Conservation (phyloP, 352 stramenopile species). For the Stramenopiles sp. region DNA sequence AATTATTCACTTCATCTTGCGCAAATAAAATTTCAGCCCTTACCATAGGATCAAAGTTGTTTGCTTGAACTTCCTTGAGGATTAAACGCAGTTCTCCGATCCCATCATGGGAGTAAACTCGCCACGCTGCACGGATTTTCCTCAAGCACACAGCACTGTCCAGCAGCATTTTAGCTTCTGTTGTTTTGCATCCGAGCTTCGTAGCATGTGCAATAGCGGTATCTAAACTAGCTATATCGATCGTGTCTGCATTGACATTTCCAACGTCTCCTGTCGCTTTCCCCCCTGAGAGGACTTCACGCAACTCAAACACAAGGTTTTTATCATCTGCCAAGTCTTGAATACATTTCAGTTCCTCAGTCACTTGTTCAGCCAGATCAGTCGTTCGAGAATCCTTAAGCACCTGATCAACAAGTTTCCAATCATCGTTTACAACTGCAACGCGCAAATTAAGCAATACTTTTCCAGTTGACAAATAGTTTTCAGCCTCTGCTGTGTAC, state of each 20-base stretch:
- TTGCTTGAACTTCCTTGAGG: not conserved
- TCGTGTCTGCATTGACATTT: not conserved
- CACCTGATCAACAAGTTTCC: not conserved
- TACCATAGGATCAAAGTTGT: not conserved
- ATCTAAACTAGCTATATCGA: slow-evolving; percentile 6
- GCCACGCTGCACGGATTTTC: not conserved
- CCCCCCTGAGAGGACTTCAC: not conserved
- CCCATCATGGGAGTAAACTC: not conserved
- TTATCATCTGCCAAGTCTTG: slow-evolving; percentile 7
- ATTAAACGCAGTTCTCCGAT: not conserved
- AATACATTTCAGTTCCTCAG: not conserved
- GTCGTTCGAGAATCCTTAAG: not conserved
- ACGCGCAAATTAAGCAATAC: not conserved
- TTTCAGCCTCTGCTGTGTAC: not conserved
- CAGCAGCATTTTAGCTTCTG: not conserved
- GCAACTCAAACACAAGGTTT: slow-evolving; percentile 1
- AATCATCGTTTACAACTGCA: not conserved
- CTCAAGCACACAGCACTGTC: not conserved
- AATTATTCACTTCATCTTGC: slow-evolving; percentile 9
- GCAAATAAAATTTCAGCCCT: not conserved
- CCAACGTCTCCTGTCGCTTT: not conserved
- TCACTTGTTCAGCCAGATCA: not conserved
- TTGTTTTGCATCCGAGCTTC: slow-evolving; percentile 3
- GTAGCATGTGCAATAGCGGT: not conserved
- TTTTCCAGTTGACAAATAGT: not conserved